Evolutionary conservation across 805 yeast species (phyloP).

Genomic region (Kuraishia molischiana): DNA sequence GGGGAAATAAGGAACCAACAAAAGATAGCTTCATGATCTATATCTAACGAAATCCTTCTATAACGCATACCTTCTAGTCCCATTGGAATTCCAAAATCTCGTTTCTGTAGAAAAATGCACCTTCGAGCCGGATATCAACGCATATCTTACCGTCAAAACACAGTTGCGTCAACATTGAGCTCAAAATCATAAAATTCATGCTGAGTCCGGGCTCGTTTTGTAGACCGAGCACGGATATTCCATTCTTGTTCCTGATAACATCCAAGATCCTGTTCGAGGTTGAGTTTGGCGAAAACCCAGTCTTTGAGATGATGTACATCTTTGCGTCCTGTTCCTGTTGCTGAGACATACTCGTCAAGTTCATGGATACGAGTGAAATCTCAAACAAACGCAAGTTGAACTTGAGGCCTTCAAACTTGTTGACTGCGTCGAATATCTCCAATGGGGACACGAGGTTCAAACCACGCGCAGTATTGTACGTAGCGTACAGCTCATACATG

Average conservation of each 20-base stretch:
- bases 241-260: conserved; percentile 10
- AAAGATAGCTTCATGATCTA: background rate
- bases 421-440: conserved; percentile 57
- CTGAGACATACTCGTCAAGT: background rate
- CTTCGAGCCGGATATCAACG: conserved; percentile 18
- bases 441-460: conserved; percentile 59
- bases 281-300: conserved; percentile 11
- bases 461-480: conserved; percentile 58
- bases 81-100: conserved; percentile 13
- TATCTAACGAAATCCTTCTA: too few species aligned
- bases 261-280: conserved; percentile 12
- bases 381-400: conserved; percentile 17
- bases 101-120: conserved; percentile 19
- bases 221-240: conserved; percentile 17
- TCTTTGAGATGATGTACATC: conserved; percentile 17
- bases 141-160: conserved; percentile 15
- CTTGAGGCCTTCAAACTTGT: conserved; percentile 38
- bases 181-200: conserved; percentile 18
- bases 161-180: conserved; percentile 14
- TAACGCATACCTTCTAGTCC: too few species aligned
- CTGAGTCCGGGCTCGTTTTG: conserved; percentile 15
- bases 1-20: background rate
- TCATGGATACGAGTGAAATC: conserved; percentile 37
- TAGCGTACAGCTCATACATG: conserved; percentile 49
- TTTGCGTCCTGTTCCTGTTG: conserved; percentile 1